A percentile compares a stretch with the other conserved stretches of the same genome.
phyloP scores from a whole-genome alignment of 805 yeast genomes.

The Ogataea populi-albae region DNA sequence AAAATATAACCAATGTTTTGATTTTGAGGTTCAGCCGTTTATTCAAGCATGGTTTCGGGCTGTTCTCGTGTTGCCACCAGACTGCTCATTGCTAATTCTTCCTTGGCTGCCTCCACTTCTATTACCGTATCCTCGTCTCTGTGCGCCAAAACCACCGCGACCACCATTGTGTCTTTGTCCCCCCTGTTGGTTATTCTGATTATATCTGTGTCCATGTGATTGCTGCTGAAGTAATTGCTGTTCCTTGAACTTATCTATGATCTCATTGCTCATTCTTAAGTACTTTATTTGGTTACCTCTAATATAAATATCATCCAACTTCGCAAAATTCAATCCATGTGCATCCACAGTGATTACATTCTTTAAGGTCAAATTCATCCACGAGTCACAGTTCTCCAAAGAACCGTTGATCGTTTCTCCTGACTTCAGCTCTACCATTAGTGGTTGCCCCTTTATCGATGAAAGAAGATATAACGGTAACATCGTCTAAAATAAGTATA shows the following conservation, averaged over 20 bases:
- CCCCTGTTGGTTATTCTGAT: conserved; percentile 20
- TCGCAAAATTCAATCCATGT: conserved; percentile 57
- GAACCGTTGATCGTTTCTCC: conserved; percentile 89
- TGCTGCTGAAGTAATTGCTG: conserved; percentile 47
- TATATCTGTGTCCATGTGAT: conserved; percentile 26
- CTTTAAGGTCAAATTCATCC: conserved; percentile 89
- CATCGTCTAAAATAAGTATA: conserved; percentile 37
- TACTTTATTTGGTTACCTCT: conserved; percentile 84
- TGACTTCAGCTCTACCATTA: conserved; percentile 84
- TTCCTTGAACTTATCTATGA: conserved; percentile 73
- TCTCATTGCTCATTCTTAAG: conserved; percentile 70
- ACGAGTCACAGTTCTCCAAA: conserved; percentile 81
- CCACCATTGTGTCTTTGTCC: conserved; percentile 14
- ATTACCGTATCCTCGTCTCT: conserved; percentile 29
- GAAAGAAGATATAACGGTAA: conserved; percentile 88
- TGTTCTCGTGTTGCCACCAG: no score
- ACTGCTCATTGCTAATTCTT: conserved; percentile 9
- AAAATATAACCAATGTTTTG: no score
- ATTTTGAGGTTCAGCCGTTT: no score
- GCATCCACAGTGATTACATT: conserved; percentile 70
- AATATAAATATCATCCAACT: conserved; percentile 71
- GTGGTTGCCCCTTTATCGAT: conserved; percentile 84
- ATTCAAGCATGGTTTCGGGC: no score
- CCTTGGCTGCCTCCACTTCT: conserved; percentile 9
- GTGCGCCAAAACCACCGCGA: conserved; percentile 7